A percentile compares a stretch with the other conserved stretches of the same genome.
These are phyloP conservation scores for Hemileccinum hortonii DNA, from an alignment of 1,284 basidiomycete species.

Conservation along the genomic window DNA sequence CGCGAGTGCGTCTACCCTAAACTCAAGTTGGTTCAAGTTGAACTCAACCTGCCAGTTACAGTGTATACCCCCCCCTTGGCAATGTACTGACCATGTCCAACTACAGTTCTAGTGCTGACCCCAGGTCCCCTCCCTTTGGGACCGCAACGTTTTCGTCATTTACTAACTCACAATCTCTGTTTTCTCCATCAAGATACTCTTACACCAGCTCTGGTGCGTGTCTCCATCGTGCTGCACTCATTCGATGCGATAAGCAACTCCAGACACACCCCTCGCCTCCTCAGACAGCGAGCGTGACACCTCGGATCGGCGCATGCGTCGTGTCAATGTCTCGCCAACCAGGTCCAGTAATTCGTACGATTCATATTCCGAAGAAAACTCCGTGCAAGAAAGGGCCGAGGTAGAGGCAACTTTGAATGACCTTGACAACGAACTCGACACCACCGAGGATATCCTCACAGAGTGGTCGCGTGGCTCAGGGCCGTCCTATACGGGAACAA, in stretches of 20 bases:
- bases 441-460: conserved; percentile 58
- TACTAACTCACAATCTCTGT: conserved; percentile 41
- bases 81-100: conserved; percentile 37
- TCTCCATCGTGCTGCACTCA: background rate
- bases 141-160: conserved; percentile 51
- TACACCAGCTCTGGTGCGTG: conserved; percentile 39
- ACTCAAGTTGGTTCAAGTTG: conserved; percentile 29
- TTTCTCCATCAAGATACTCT: conserved; percentile 46
- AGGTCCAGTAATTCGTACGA: conserved; percentile 35
- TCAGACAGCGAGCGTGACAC: conserved; percentile 41
- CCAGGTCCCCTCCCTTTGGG: conserved; percentile 48
- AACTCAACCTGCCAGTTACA: too few species aligned
- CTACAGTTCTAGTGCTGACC: conserved; percentile 38
- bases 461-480: conserved; percentile 49
- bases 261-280: conserved; percentile 36
- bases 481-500: conserved; percentile 40
- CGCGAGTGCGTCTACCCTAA: conserved; percentile 37
- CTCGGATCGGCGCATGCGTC: conserved; percentile 40
- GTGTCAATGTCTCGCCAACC: conserved; percentile 43
- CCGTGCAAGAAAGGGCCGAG: conserved; percentile 48
- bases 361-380: conserved; percentile 45
- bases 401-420: conserved; percentile 66
- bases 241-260: conserved; percentile 1
- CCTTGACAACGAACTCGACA: conserved; percentile 63
- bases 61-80: too few species aligned